phyloP scores from a whole-genome alignment of 192 early-diverging fungal species.

The Mortierella alpina region DNA sequence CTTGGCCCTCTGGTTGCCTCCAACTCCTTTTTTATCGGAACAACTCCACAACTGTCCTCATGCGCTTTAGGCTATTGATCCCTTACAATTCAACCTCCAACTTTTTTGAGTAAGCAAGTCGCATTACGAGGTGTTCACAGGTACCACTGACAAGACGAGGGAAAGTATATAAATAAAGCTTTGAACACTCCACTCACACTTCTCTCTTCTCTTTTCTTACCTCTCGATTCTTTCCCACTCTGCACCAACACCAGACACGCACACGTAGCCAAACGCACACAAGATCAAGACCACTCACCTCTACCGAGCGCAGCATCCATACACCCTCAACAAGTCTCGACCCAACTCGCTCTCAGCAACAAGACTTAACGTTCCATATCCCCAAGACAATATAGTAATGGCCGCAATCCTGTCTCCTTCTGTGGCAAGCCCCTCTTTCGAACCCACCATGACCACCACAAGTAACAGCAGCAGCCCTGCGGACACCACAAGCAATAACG shows the following conservation, averaged over 20 bases:
- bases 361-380: neutral
- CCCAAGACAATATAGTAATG: slow-evolving; percentile 3
- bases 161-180: no score
- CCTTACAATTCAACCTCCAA: neutral
- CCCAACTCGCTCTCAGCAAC: neutral
- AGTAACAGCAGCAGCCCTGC: neutral
- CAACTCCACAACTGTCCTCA: no score
- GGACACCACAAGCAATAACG: neutral
- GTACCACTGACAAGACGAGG: no score
- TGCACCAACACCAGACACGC: slow-evolving; percentile 1
- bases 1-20: neutral
- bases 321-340: neutral
- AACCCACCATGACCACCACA: slow-evolving; percentile 15
- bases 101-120: neutral
- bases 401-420: slow-evolving; percentile 30
- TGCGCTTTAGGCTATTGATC: no score
- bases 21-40: neutral
- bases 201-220: no score
- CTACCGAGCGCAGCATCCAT: neutral
- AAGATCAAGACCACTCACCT: neutral
- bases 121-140: no score
- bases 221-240: neutral
- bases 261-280: no score
- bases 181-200: no score
- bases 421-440: slow-evolving; percentile 18